Evolutionary conservation across 805 yeast genomes (phyloP).

Genomic region (Sungouiella thailandica): DNA sequence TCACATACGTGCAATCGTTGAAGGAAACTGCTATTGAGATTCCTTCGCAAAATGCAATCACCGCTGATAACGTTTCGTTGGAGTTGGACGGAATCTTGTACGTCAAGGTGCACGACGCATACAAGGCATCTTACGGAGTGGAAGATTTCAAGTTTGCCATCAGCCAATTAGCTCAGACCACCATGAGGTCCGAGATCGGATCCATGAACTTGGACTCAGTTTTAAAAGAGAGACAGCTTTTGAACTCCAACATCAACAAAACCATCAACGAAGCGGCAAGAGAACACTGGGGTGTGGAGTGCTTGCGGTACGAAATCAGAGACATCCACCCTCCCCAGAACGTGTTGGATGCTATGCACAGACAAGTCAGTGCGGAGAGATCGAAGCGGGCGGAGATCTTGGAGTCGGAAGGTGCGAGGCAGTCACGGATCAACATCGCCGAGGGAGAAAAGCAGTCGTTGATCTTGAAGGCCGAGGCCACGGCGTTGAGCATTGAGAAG

Average conservation of each 20-base stretch:
- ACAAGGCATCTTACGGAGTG: conserved; percentile 82
- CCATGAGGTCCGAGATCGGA: conserved; percentile 88
- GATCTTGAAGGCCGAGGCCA: conserved; percentile 60
- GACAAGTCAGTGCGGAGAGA: conserved; percentile 87
- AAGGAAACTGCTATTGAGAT: conserved; percentile 85
- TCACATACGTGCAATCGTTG: conserved; percentile 75
- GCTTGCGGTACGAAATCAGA: conserved; percentile 79
- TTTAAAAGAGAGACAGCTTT: conserved; percentile 65
- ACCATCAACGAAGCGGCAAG: conserved; percentile 80
- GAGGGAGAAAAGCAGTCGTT: conserved; percentile 71
- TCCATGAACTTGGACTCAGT: conserved; percentile 76
- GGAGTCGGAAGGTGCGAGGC: conserved; percentile 68
- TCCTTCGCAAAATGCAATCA: conserved; percentile 79
- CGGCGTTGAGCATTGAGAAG: conserved; percentile 62
- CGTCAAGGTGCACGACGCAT: conserved; percentile 73
- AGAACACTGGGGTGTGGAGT: conserved; percentile 77
- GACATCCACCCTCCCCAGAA: conserved; percentile 85
- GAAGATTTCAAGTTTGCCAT: conserved; percentile 86
- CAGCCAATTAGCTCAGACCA: conserved; percentile 81
- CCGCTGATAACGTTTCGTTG: conserved; percentile 78
- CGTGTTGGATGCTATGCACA: conserved; percentile 86
- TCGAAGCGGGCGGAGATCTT: conserved; percentile 64
- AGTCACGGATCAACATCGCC: conserved; percentile 62
- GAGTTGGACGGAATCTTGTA: conserved; percentile 83
- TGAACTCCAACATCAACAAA: conserved; percentile 69